Conservation (phyloP, 2,329 filamentous ascomycete genomes). For the Penicillium sp. region DNA sequence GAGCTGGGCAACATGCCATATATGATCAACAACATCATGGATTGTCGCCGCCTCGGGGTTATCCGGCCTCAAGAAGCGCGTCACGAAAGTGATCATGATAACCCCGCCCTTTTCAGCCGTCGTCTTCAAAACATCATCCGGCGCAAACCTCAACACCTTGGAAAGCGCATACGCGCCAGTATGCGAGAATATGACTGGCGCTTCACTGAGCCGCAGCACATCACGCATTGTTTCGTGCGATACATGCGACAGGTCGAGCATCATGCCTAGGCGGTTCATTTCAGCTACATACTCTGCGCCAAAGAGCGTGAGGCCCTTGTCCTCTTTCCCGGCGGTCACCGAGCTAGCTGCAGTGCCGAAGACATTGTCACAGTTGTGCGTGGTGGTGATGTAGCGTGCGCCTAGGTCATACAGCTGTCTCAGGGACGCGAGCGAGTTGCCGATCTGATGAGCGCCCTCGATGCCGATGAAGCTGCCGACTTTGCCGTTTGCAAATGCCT, state of each 20-base stretch:
- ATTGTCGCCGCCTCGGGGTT: constrained; percentile 26
- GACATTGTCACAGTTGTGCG: constrained; percentile 27
- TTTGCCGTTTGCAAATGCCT: constrained; percentile 17
- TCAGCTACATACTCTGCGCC: constrained; percentile 21
- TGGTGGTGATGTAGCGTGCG: constrained; percentile 20
- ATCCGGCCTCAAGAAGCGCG: constrained; percentile 17
- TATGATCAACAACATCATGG: constrained; percentile 30
- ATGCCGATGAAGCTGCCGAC: constrained; percentile 23
- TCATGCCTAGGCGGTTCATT: constrained; percentile 28
- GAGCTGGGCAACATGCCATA: constrained; percentile 12
- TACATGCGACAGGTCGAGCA: constrained; percentile 26
- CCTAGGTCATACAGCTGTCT: constrained; percentile 19
- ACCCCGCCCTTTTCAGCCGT: constrained; percentile 21
- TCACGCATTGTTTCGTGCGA: constrained; percentile 23
- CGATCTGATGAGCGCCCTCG: constrained; percentile 26
- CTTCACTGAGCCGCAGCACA: constrained; percentile 19
- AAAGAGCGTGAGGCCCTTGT: constrained; percentile 22
- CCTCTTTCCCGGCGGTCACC: constrained; percentile 11
- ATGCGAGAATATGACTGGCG: constrained; percentile 25
- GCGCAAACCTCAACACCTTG: constrained; percentile 17
- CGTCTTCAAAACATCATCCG: constrained; percentile 20
- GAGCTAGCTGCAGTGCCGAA: constrained; percentile 22
- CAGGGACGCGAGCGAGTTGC: constrained; percentile 20
- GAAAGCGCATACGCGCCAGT: constrained; percentile 15
- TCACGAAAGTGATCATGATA: constrained; percentile 23